Evolutionary conservation across 1,139 yeast species (phyloP).

Genomic region (Nakaseomyces delphensis): DNA sequence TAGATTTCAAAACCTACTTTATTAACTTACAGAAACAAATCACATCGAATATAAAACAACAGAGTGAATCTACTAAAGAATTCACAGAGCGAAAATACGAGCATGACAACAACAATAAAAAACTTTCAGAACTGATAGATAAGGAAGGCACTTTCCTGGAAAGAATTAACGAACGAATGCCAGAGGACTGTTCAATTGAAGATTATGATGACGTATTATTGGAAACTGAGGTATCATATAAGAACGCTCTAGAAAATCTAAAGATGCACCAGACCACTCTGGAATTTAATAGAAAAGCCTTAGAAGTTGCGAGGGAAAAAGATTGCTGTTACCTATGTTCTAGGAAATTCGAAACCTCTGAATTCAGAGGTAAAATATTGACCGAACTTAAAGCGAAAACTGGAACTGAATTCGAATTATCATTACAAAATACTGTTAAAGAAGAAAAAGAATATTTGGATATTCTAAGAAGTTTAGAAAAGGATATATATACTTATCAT

Average conservation of each 20-base stretch:
- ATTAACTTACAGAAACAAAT: slow-evolving; percentile 20
- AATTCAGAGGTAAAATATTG: slow-evolving; percentile 30
- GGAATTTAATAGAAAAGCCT: slow-evolving; percentile 55
- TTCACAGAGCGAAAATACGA: slow-evolving; percentile 19
- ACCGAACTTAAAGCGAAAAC: slow-evolving; percentile 31
- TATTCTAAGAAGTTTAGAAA: slow-evolving; percentile 29
- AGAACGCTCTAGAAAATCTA: slow-evolving; percentile 49
- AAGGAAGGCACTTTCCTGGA: slow-evolving; percentile 7
- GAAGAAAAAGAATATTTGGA: slow-evolving; percentile 36
- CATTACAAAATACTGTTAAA: slow-evolving; percentile 32
- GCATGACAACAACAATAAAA: slow-evolving; percentile 14
- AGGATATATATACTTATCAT: slow-evolving; percentile 15
- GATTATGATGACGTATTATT: slow-evolving; percentile 42
- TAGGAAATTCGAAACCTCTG: slow-evolving; percentile 43
- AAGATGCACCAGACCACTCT: slow-evolving; percentile 60
- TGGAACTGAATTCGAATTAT: slow-evolving; percentile 25
- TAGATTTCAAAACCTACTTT: slow-evolving; percentile 18
- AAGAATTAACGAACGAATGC: slow-evolving; percentile 22
- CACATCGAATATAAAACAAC: slow-evolving; percentile 14
- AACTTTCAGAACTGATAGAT: slow-evolving; percentile 11
- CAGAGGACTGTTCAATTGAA: slow-evolving; percentile 41
- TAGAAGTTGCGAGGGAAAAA: slow-evolving; percentile 47
- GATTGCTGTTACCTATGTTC: slow-evolving; percentile 60
- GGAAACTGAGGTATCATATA: slow-evolving; percentile 55
- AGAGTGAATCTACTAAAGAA: slow-evolving; percentile 11